Evolutionary conservation across 345 rosid genomes (phyloP), one percentile per base, ranked within the genome.

Genomic region (Rhizophora mangle): DNA sequence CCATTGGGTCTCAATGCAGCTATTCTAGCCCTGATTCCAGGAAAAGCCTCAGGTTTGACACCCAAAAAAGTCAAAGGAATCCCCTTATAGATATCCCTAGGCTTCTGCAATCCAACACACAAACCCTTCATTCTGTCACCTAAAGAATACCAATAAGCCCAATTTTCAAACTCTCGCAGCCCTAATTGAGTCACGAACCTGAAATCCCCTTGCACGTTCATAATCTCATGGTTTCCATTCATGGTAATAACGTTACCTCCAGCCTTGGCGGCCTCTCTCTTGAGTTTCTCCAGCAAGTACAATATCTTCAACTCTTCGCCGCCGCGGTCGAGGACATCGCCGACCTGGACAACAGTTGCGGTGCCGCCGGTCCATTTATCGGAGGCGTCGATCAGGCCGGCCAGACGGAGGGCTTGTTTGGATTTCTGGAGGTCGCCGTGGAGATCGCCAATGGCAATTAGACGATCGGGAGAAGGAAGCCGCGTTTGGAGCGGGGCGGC

Each of bases 141-240:
- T 54, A 83, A 6, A 58, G 65, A 68, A 77, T 72, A 95, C 96
- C 96, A 95, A 81, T 85, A 78, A 19, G 85, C 80, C 99, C 99
- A 95, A 65, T 69, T 69, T 69, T 72, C 75, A 55, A 92, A 87
- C 64, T 94, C 97, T 74, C 88, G 78, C 39, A 89, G 77, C 20
- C 88, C 99, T n/a, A 69, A 51, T 59, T 69, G 11, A 2, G 93
- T 88, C 9, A 82, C 97, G 70, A 10, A 94, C 53, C 97, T 79
- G 80, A 88, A 89, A 77, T 94, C 99, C 9, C 87, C 87, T 67
- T 88, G 91, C 13, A 92, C 79, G 49, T 89, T 94, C 99, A 94
- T 94, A 6, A 94, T 84, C 86, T 94, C 99, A 71, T 95, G 99
- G 64, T 95, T 95, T 1, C 99, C 99, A 29, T 92, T 84, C 96